phyloP scores from a whole-genome alignment of 106 monocot genomes.

The Acanthochlamys bracteata region DNA sequence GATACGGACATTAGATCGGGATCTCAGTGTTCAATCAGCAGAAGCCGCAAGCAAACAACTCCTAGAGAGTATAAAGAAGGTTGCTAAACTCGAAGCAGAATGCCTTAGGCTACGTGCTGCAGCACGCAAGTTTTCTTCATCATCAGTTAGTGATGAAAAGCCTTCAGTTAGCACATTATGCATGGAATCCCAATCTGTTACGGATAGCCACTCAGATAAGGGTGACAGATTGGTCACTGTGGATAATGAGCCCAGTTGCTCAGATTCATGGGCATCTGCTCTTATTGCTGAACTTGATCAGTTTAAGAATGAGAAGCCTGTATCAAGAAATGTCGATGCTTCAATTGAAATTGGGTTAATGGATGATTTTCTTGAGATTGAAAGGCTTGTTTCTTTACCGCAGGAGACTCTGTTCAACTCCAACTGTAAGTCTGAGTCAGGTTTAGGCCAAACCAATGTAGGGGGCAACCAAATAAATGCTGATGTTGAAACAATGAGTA shows the following conservation, averaged over 20 bases:
- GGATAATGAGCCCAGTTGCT: conserved; percentile 14
- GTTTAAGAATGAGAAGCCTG: conserved; percentile 28
- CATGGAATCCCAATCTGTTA: conserved; percentile 18
- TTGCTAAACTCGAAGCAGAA: conserved; percentile 76
- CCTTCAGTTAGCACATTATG: not conserved
- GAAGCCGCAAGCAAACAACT: conserved; percentile 79
- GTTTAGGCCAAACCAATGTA: not conserved
- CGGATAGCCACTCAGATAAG: conserved; percentile 12
- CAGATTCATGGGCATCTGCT: conserved; percentile 31
- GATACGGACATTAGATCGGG: conserved; percentile 45
- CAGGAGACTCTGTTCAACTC: conserved; percentile 13
- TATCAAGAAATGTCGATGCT: conserved; percentile 2
- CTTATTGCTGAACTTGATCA: conserved; percentile 27
- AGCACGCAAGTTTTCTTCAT: conserved; percentile 24
- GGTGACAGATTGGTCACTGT: not conserved
- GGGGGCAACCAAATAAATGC: not conserved
- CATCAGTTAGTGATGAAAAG: conserved; percentile 12
- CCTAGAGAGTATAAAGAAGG: conserved; percentile 74
- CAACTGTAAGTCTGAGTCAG: not conserved
- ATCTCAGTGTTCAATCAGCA: conserved; percentile 60
- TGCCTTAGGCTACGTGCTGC: conserved; percentile 40
- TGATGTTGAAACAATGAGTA: conserved; percentile 5
- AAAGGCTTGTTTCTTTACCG: conserved; percentile 26
- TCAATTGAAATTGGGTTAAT: conserved; percentile 27
- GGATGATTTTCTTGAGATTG: conserved; percentile 50